Percentiles rank a stretch among this genome's conserved stretches.
Conservation (phyloP, 1,284 basidiomycete genomes). For the Cutaneotrichosporon dermatis region DNA sequence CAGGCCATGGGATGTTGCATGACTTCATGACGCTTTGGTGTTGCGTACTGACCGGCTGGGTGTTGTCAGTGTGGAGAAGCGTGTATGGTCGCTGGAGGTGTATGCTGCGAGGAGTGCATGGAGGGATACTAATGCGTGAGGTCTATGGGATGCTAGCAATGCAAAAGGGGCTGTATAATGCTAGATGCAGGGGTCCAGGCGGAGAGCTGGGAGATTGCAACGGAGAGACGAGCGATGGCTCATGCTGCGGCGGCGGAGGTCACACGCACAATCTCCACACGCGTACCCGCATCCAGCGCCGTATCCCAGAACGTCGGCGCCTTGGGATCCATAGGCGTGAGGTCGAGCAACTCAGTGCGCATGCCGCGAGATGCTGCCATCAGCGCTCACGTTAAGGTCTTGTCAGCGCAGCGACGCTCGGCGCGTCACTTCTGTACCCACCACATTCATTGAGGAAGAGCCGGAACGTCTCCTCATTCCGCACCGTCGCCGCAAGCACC, state of each 20-base stretch:
- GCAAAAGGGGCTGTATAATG: too few relatives aligned
- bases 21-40: background rate
- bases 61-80: too few relatives aligned
- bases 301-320: conserved; percentile 43
- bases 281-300: conserved; percentile 34
- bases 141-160: too few relatives aligned
- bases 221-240: too few relatives aligned
- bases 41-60: too few relatives aligned
- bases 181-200: too few relatives aligned
- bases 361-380: conserved; percentile 1
- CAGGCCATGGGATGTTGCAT: conserved; percentile 1
- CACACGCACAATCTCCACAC: conserved; percentile 36
- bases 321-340: conserved; percentile 23
- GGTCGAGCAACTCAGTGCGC: conserved; percentile 13
- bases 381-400: background rate
- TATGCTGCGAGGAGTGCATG: too few relatives aligned
- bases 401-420: too few relatives aligned
- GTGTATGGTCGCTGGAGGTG: too few relatives aligned
- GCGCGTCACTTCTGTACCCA: conserved; percentile 9
- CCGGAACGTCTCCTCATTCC: conserved; percentile 44
- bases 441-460: conserved; percentile 39
- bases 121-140: too few relatives aligned
- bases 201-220: too few relatives aligned
- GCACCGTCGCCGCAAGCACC: conserved; percentile 46
- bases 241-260: background rate